These are phyloP conservation scores for Stephania yunnanensis DNA, from an alignment of 164 flowering plant genomes.

Conservation along the genomic window DNA sequence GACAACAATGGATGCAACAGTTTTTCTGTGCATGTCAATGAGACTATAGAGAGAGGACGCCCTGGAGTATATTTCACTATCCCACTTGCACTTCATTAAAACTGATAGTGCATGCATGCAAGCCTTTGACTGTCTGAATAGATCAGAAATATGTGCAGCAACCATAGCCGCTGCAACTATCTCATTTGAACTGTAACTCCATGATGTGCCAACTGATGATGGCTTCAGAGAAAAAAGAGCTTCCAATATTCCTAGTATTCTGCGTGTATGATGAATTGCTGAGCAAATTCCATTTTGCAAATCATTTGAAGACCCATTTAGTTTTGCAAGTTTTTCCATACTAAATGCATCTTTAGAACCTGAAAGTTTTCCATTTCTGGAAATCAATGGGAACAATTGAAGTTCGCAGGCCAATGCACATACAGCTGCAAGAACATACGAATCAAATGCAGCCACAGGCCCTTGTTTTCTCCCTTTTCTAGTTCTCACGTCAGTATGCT, in stretches of 20 bases:
- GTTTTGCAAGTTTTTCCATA: slow-evolving; percentile 37
- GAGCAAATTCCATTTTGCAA: slow-evolving; percentile 53
- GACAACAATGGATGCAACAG: slow-evolving; percentile 83
- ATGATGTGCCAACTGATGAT: slow-evolving; percentile 82
- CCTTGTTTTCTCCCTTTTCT: slow-evolving; percentile 59
- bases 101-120: slow-evolving; percentile 84
- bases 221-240: slow-evolving; percentile 86
- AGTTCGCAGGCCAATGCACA: slow-evolving; percentile 95
- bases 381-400: slow-evolving; percentile 74
- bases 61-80: slow-evolving; percentile 56
- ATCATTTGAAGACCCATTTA: slow-evolving; percentile 46
- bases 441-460: slow-evolving; percentile 94
- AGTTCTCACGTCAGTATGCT: slow-evolving; percentile 23
- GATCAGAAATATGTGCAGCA: slow-evolving; percentile 92
- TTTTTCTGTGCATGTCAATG: slow-evolving; percentile 81
- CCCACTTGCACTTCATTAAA: slow-evolving; percentile 87
- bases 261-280: slow-evolving; percentile 69
- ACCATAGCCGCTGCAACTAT: slow-evolving; percentile 99
- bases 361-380: slow-evolving; percentile 35
- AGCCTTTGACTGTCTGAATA: slow-evolving; percentile 81
- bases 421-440: slow-evolving; percentile 91
- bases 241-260: slow-evolving; percentile 80
- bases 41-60: slow-evolving; percentile 90
- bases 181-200: slow-evolving; percentile 94
- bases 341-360: slow-evolving; percentile 22